Conservation (phyloP, 2,329 filamentous ascomycete genomes). For the Epichloe sylvatica region DNA sequence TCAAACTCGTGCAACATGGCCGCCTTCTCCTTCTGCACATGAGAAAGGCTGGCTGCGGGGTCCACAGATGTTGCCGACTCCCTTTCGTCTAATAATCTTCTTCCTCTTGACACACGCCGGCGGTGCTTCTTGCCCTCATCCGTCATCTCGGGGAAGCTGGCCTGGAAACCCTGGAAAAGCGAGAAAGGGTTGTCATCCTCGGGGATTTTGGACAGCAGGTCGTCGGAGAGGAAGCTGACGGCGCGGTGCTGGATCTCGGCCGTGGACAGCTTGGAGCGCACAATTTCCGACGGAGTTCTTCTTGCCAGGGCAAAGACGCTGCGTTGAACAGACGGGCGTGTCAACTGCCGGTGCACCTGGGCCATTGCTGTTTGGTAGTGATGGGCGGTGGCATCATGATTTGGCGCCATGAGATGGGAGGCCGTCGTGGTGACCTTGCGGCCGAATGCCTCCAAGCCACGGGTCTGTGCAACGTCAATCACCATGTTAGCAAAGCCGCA, state of each 20-base stretch:
- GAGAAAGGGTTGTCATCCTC: constrained; percentile 78
- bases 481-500: constrained; percentile 5
- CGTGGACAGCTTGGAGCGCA: constrained; percentile 80
- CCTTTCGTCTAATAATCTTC: constrained; percentile 51
- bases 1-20: constrained; percentile 74
- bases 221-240: constrained; percentile 75
- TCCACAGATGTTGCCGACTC: constrained; percentile 42
- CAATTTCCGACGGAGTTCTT: constrained; percentile 84
- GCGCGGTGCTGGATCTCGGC: constrained; percentile 90
- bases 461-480: constrained; percentile 42
- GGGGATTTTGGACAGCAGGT: constrained; percentile 78
- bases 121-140: constrained; percentile 60
- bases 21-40: constrained; percentile 67
- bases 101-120: constrained; percentile 56
- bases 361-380: constrained; percentile 81
- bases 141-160: constrained; percentile 58
- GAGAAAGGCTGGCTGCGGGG: constrained; percentile 52
- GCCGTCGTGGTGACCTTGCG: constrained; percentile 92
- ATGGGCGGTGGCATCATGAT: constrained; percentile 35
- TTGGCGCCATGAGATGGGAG: constrained; percentile 68
- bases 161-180: constrained; percentile 92
- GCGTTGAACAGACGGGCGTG: constrained; percentile 70
- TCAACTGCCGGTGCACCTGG: constrained; percentile 79
- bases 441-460: constrained; percentile 81
- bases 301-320: constrained; percentile 83